These are phyloP conservation scores for Suillus subluteus DNA, from an alignment of 768 basidiomycete species.

Conservation along the genomic window DNA sequence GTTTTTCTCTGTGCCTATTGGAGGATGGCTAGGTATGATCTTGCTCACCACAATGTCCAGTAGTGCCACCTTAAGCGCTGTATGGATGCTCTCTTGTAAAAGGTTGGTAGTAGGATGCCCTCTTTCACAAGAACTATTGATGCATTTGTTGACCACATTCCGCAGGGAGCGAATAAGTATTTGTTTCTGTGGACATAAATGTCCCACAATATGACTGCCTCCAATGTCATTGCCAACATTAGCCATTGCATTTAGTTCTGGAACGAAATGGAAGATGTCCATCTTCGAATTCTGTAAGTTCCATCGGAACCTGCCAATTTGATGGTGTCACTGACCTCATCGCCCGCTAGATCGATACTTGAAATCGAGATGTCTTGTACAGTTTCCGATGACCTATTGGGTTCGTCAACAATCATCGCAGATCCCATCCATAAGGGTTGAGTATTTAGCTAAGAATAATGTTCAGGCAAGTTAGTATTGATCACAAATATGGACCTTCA, in stretches of 20 bases:
- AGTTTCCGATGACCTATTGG: background rate
- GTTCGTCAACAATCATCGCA: background rate
- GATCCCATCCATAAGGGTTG: slow-evolving; percentile 1
- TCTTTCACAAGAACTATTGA: background rate
- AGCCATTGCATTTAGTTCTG: background rate
- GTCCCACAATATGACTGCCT: too few species aligned
- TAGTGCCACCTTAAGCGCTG: background rate
- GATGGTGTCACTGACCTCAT: background rate
- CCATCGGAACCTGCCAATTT: background rate
- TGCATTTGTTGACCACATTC: background rate
- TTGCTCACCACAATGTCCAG: background rate
- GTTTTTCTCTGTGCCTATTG: too few species aligned
- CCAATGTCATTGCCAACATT: background rate
- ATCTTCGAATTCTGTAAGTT: background rate
- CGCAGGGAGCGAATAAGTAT: background rate
- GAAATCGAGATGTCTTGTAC: background rate
- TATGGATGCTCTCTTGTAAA: background rate
- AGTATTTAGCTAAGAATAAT: background rate
- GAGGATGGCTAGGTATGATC: too few species aligned
- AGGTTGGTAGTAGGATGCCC: background rate
- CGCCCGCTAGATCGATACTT: background rate
- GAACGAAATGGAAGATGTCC: background rate
- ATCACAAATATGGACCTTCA: background rate
- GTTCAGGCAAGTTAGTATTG: background rate
- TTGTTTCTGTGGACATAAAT: background rate